A percentile compares a stretch with the other conserved stretches of the same genome.
Evolutionary conservation across 768 basidiomycete species (phyloP).

Genomic region (Pisolithus orientalis): DNA sequence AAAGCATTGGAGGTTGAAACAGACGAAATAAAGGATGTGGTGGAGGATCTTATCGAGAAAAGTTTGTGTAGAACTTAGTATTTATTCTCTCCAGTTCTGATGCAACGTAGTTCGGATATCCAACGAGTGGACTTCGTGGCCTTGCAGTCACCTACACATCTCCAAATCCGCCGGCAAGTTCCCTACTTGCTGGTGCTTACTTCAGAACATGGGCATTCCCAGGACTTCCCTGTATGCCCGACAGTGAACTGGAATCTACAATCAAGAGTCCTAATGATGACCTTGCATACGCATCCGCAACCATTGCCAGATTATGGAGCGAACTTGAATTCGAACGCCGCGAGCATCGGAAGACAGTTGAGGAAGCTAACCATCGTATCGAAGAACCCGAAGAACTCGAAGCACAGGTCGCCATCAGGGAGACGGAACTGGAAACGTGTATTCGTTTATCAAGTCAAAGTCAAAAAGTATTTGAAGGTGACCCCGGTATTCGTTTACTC

Average conservation of each 20-base stretch:
- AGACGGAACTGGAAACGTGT: too few relatives aligned
- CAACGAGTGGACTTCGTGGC: constrained; percentile 41
- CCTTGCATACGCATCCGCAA: constrained; percentile 12
- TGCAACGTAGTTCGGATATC: constrained; percentile 35
- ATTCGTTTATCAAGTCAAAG: constrained; percentile 9
- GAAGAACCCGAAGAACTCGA: too few relatives aligned
- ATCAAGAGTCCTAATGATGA: constrained; percentile 17
- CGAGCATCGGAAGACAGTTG: constrained; percentile 27
- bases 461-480: not conserved
- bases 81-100: not conserved
- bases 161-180: constrained; percentile 39
- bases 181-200: constrained; percentile 6
- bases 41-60: constrained; percentile 45
- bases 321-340: constrained; percentile 41
- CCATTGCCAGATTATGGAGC: constrained; percentile 36
- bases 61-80: constrained; percentile 32
- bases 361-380: too few relatives aligned
- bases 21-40: constrained; percentile 48
- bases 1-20: too few relatives aligned
- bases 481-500: not conserved
- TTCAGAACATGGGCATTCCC: constrained; percentile 2
- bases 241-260: not conserved
- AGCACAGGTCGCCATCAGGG: too few relatives aligned
- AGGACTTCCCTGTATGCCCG: constrained; percentile 11
- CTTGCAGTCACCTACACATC: constrained; percentile 37